Conservation (phyloP, 306 rosid species). For the Trifolium repens region DNA sequence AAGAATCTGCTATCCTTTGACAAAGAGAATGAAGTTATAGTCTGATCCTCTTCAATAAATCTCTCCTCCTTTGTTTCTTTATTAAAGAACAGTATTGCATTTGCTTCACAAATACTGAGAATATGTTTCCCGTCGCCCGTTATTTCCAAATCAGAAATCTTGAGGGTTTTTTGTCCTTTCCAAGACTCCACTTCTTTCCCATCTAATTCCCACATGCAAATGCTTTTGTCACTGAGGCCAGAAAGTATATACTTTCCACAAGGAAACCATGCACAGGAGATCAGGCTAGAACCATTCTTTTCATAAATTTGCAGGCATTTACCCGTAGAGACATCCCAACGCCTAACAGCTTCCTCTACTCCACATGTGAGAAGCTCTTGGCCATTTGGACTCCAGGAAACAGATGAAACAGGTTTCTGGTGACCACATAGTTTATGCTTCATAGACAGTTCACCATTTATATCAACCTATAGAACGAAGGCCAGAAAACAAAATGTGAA, state of each 20-base stretch:
- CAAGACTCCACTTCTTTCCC: slow-evolving; percentile 87
- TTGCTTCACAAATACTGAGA: slow-evolving; percentile 66
- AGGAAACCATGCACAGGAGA: slow-evolving; percentile 93
- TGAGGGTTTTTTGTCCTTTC: slow-evolving; percentile 76
- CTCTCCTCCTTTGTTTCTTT: slow-evolving; percentile 70
- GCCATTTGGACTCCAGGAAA: slow-evolving; percentile 90
- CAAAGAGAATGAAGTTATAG: slow-evolving; percentile 75
- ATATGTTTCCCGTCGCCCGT: slow-evolving; percentile 72
- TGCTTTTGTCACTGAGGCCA: slow-evolving; percentile 80
- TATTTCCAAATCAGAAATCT: slow-evolving; percentile 85
- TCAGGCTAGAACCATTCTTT: slow-evolving; percentile 66
- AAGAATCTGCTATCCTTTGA: slow-evolving; percentile 76
- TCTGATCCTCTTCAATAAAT: slow-evolving; percentile 69
- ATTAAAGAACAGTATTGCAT: slow-evolving; percentile 62
- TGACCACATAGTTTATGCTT: slow-evolving; percentile 81
- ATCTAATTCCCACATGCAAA: slow-evolving; percentile 86
- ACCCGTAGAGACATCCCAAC: slow-evolving; percentile 86
- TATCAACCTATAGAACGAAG: slow-evolving; percentile 59
- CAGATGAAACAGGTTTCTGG: slow-evolving; percentile 67
- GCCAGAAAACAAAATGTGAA: slow-evolving; percentile 13
- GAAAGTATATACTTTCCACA: slow-evolving; percentile 75
- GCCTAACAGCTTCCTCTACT: slow-evolving; percentile 84
- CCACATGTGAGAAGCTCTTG: slow-evolving; percentile 91
- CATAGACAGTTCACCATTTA: slow-evolving; percentile 54
- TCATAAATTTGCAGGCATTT: slow-evolving; percentile 82